Base-by-base conservation (phyloP, 129 eudicot genomes). In the Tanacetum coccineum region DNA sequence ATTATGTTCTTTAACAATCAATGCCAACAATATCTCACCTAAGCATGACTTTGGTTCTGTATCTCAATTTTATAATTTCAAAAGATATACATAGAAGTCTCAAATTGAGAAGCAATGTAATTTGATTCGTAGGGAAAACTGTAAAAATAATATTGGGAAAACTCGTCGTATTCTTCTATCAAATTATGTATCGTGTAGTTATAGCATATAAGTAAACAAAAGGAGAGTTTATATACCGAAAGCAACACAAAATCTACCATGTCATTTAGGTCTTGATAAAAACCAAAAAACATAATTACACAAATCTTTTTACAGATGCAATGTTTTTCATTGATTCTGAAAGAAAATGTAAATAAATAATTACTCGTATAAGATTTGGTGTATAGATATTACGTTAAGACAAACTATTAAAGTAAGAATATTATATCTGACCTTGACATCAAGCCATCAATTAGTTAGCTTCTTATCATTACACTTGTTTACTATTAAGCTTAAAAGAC, bases 21-120 rank as follows among this genome's bases (percentile, higher is more conserved):
- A 64, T 73, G 42, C 65, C 63, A 73, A 45, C 78, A 57, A 49
- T 66, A 66, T 58, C 78, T 32, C 78, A 74, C 78, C 78, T 74
- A 74, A 66, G 72, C 30, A 3, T 74, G 73, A 74, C 78, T 74
- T 74, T 66, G 6, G 6, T 57, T 28, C 1, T 3, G 8, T 5
- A 0, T 15, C 18, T 14, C 1, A 5, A 30, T 30, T 30, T 21
- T 6, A 9, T 11, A 48, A 6, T 2, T 12, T 48, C 53, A 48
- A 48, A 48, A 13, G 5, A 48, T 49, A 49, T 36, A 9, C 42
- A 36, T 9, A 36, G 9, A 36, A 36, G 42, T 36, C 42, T 36
- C 42, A 36, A 6, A 9, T 36, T 36, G 9, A 36, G 42, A 36
- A 36, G 42, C 42, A 36, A 36, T 36, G 42, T 2, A 1, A 36